phyloP scores from a whole-genome alignment of 2,329 filamentous ascomycete genomes.

The Emmonsiellopsis sp. region DNA sequence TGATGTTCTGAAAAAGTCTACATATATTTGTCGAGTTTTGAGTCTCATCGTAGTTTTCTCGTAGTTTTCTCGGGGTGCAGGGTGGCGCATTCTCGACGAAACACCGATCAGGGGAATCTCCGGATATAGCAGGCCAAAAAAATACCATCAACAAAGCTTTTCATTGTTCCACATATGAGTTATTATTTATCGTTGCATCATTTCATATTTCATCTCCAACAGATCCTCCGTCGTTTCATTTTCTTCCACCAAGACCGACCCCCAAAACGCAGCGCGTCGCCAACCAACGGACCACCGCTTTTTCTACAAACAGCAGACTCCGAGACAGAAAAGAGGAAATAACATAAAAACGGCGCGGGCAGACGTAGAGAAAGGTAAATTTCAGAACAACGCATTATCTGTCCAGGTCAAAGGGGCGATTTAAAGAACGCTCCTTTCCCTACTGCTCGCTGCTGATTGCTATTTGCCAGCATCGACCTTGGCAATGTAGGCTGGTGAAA shows the following conservation, averaged over 20 bases:
- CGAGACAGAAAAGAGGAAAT: not conserved
- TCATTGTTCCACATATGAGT: not conserved
- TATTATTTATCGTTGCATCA: not conserved
- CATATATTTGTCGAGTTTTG: no score
- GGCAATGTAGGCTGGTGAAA: constrained; percentile 59
- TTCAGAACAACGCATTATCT: not conserved
- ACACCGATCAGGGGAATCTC: no score
- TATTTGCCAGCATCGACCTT: constrained; percentile 55
- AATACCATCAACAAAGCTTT: not conserved
- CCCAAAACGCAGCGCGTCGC: not conserved
- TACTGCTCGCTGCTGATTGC: constrained; percentile 20
- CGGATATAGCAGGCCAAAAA: no score
- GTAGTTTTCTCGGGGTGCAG: no score
- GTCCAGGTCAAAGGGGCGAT: not conserved
- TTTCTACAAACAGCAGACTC: not conserved
- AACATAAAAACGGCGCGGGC: no score
- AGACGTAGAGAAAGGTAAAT: no score
- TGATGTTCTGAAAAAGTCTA: no score
- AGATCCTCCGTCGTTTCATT: no score
- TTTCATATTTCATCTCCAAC: not conserved
- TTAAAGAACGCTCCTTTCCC: constrained; percentile 1
- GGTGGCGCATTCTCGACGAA: no score
- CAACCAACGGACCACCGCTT: not conserved
- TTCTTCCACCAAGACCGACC: not conserved
- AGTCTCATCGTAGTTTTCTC: no score